These are phyloP conservation scores for Apophysomyces ossiformis DNA, from an alignment of 371 early-diverging fungal species.

Conservation along the genomic window DNA sequence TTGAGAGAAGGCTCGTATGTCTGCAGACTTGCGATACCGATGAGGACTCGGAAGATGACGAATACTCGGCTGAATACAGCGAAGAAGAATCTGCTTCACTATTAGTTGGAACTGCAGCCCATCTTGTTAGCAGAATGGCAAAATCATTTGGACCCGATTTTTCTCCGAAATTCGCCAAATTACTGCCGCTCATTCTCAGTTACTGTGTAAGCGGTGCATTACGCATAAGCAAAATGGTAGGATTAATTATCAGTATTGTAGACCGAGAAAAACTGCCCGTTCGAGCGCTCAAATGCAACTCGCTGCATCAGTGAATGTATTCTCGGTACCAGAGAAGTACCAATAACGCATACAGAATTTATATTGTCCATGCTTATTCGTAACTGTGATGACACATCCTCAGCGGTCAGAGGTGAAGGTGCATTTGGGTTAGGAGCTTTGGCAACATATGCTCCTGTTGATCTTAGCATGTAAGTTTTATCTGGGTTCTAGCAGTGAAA, in stretches of 20 bases:
- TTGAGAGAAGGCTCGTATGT: slow-evolving; percentile 80
- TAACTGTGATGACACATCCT: slow-evolving; percentile 74
- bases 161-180: slow-evolving; percentile 67
- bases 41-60: slow-evolving; percentile 73
- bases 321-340: slow-evolving; percentile 65
- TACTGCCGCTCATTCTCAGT: slow-evolving; percentile 74
- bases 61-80: slow-evolving; percentile 22
- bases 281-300: slow-evolving; percentile 87
- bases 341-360: slow-evolving; percentile 75
- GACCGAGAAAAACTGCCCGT: slow-evolving; percentile 63
- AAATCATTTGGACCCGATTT: slow-evolving; percentile 75
- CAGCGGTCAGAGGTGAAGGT: slow-evolving; percentile 84
- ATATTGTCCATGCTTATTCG: slow-evolving; percentile 65
- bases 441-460: slow-evolving; percentile 66
- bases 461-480: slow-evolving; percentile 58
- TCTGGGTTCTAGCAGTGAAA: not conserved
- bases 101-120: slow-evolving; percentile 78
- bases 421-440: slow-evolving; percentile 84
- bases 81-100: slow-evolving; percentile 82
- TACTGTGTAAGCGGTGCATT: slow-evolving; percentile 51
- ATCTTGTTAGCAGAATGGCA: slow-evolving; percentile 80
- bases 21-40: slow-evolving; percentile 75
- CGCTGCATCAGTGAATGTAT: slow-evolving; percentile 85
- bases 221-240: too few relatives aligned
- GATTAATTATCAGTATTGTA: slow-evolving; percentile 17